phyloP scores from a whole-genome alignment of 2,329 filamentous ascomycete species.

The Arthrobotrys megalospora region DNA sequence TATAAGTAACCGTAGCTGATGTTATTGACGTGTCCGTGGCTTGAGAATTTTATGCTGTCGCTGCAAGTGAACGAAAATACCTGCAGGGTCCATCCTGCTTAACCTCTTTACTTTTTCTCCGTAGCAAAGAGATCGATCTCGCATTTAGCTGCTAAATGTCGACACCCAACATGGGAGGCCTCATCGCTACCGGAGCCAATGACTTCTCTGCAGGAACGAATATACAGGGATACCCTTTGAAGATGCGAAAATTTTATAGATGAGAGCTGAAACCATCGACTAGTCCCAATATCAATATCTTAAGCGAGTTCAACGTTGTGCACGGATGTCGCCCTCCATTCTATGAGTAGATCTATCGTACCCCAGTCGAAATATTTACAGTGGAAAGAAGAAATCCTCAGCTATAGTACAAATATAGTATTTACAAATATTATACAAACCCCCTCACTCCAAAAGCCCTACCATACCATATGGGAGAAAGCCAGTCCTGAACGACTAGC shows the following conservation, averaged over 20 bases:
- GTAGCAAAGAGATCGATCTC: slow-evolving; percentile 18
- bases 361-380: slow-evolving; percentile 14
- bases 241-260: slow-evolving; percentile 1
- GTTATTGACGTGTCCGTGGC: slow-evolving; percentile 54
- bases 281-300: slow-evolving; percentile 32
- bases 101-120: slow-evolving; percentile 15
- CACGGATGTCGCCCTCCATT: slow-evolving; percentile 1
- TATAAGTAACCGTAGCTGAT: slow-evolving; percentile 19
- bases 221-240: slow-evolving; percentile 12
- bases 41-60: slow-evolving; percentile 40
- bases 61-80: background rate
- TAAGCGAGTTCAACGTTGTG: slow-evolving; percentile 23
- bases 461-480: background rate
- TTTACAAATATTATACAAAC: slow-evolving; percentile 14
- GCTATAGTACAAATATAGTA: slow-evolving; percentile 22
- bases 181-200: slow-evolving; percentile 41
- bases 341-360: slow-evolving; percentile 26
- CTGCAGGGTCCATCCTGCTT: slow-evolving; percentile 22
- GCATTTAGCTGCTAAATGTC: slow-evolving; percentile 28
- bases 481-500: background rate
- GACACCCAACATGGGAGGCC: slow-evolving; percentile 18
- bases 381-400: background rate
- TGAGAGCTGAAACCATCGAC: slow-evolving; percentile 14
- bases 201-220: slow-evolving; percentile 33
- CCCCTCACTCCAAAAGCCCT: background rate